Conservation (phyloP, 768 basidiomycete genomes). For the Chalciporus sphaerocephalus region DNA sequence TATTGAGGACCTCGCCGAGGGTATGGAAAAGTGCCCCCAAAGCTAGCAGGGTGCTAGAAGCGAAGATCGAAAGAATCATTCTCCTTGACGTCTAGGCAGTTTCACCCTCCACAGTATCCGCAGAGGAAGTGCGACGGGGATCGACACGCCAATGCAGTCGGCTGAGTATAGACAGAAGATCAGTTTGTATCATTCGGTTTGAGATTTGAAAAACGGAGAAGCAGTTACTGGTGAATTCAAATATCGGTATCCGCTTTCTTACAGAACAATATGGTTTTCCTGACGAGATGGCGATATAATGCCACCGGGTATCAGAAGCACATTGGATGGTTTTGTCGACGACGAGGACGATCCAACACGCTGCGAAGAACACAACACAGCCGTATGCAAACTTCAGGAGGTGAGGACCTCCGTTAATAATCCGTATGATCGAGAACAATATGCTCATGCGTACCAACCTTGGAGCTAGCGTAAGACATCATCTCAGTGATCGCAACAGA, state of each 20-base stretch:
- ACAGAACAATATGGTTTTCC: too few relatives aligned
- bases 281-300: too few relatives aligned
- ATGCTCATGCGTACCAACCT: slow-evolving; percentile 10
- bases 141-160: too few relatives aligned
- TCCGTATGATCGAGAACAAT: slow-evolving; percentile 11
- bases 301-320: too few relatives aligned
- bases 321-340: slow-evolving; percentile 1
- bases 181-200: too few relatives aligned
- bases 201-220: too few relatives aligned
- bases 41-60: slow-evolving; percentile 13
- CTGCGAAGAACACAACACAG: not conserved
- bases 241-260: too few relatives aligned
- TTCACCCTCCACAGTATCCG: slow-evolving; percentile 16
- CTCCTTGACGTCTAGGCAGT: slow-evolving; percentile 10
- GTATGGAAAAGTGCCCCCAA: slow-evolving; percentile 9
- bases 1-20: not conserved
- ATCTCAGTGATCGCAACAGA: not conserved
- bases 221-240: too few relatives aligned
- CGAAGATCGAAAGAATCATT: slow-evolving; percentile 18
- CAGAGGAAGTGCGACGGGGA: slow-evolving; percentile 16
- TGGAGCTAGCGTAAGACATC: not conserved
- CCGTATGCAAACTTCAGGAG: not conserved
- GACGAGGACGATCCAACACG: slow-evolving; percentile 1
- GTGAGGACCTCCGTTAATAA: not conserved
- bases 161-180: too few relatives aligned